Evolutionary conservation across 208 protist genomes (phyloP).

Genomic region (Lotmaria passim): DNA sequence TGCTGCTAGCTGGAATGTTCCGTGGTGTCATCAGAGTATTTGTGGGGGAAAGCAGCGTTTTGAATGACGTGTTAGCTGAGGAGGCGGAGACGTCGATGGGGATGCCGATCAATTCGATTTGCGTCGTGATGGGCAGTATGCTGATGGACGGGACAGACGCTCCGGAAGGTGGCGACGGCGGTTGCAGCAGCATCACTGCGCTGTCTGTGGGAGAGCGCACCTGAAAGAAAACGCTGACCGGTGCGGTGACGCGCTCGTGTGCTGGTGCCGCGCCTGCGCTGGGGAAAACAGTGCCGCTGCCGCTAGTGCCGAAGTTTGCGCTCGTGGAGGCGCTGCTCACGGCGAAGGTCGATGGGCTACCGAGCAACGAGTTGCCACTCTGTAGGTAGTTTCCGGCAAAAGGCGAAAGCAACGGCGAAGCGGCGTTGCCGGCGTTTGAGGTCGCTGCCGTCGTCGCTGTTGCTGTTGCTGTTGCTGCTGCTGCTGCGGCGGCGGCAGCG

Average conservation of each 20-base stretch:
- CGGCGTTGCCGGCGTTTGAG: neutral
- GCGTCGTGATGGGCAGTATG: constrained; percentile 23
- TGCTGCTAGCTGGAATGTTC: neutral
- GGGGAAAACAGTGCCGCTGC: no score
- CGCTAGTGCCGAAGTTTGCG: no score
- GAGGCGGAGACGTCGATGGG: constrained; percentile 14
- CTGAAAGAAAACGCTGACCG: constrained; percentile 30
- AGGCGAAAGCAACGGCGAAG: neutral
- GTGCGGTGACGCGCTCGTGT: constrained; percentile 18
- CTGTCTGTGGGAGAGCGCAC: constrained; percentile 11
- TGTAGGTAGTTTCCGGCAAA: neutral
- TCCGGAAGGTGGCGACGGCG: neutral
- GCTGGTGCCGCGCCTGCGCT: neutral
- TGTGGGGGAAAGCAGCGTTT: neutral
- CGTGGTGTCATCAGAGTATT: neutral
- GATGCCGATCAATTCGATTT: constrained; percentile 33
- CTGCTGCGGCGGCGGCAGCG: neutral
- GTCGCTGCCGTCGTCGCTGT: neutral
- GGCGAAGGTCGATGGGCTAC: neutral
- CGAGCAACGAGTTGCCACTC: neutral
- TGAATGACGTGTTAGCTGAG: neutral
- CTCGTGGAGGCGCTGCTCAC: neutral
- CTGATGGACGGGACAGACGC: neutral
- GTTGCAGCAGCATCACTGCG: constrained; percentile 2
- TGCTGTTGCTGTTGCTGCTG: neutral